Evolutionary conservation across 2,329 filamentous ascomycete species (phyloP), one percentile per base, ranked within the genome.

Genomic region (Trichoderma aggressivum): DNA sequence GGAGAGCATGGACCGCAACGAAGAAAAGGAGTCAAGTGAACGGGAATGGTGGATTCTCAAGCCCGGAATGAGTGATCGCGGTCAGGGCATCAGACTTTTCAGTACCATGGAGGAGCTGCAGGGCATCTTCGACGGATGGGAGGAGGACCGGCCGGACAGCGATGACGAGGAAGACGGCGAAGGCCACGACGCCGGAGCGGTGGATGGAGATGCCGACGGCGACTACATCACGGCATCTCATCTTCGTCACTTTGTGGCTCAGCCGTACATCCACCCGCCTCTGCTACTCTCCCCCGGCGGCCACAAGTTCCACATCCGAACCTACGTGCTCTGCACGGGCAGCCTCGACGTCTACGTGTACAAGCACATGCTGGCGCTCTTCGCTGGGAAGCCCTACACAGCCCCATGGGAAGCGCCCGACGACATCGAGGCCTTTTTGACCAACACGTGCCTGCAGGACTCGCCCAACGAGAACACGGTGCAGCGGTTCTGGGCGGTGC

Each of bases 31-130:
- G 16, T 2, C 70, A 0, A 70, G 34, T 39, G 82, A 87, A 55
- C 86, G 87, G 72, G 90, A 97, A 79, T 99, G 95, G 95, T 99
- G 96, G 96, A 98, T 99, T 75, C 81, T 99, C 72, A 99, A 99
- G 82, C 95, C 96, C 0, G 92, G 95, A 10, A 98, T 99, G 96
- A 97, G 94, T 80, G 96, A 99, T 79, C 88, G 95, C 28, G 96
- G 95, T 0, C 94, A 98, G 79, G 96, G 96, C 1, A 98, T 99
- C 71, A 85, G 93, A 50, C 84, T 99, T 0, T 99, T 99, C 80
- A 92, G 89, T 76, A 93, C 90, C 3, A 92, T 96, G 84, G 90
- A 91, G 70, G 91, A 97, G 78, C 83, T 99, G n/a, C 91, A 92
- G 72, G 86, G 79, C 16, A 96, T 99, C 68, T 99, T 98, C 78